These are phyloP conservation scores for Ceratocystis lukuohia DNA, from an alignment of 2,329 filamentous ascomycete genomes.

Conservation along the genomic window DNA sequence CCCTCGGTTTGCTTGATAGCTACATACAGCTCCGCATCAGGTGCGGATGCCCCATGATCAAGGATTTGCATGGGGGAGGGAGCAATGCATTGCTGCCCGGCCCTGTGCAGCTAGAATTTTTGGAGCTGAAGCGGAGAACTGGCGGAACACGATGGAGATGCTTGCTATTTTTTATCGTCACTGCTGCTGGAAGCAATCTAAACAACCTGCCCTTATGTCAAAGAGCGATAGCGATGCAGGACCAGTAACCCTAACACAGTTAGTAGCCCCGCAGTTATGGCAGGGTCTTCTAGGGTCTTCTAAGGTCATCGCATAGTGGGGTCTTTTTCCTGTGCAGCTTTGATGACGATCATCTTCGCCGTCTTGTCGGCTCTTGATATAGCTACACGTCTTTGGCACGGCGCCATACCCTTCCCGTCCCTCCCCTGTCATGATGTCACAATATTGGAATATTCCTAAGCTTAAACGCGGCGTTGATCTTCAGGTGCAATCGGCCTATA, in stretches of 20 bases:
- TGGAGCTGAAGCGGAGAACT: too few species aligned
- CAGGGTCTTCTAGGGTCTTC: neutral
- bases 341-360: neutral
- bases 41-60: too few species aligned
- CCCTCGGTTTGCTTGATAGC: too few species aligned
- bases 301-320: too few species aligned
- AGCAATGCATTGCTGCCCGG: neutral
- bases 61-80: neutral
- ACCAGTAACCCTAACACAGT: neutral
- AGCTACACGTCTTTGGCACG: neutral
- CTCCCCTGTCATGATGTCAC: slow-evolving; percentile 2
- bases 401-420: neutral
- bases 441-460: slow-evolving; percentile 23
- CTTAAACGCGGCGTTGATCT: slow-evolving; percentile 40
- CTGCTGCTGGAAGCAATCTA: too few species aligned
- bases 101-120: neutral
- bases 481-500: slow-evolving; percentile 42
- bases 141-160: neutral
- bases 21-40: too few species aligned
- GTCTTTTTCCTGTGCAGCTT: too few species aligned
- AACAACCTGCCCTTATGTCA: too few species aligned
- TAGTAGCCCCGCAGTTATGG: neutral
- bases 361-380: neutral
- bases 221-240: too few species aligned
- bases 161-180: neutral